A percentile compares a stretch with the other conserved stretches of the same genome.
Evolutionary conservation across 768 basidiomycete genomes (phyloP).

Genomic region (Hygrophorus russula): DNA sequence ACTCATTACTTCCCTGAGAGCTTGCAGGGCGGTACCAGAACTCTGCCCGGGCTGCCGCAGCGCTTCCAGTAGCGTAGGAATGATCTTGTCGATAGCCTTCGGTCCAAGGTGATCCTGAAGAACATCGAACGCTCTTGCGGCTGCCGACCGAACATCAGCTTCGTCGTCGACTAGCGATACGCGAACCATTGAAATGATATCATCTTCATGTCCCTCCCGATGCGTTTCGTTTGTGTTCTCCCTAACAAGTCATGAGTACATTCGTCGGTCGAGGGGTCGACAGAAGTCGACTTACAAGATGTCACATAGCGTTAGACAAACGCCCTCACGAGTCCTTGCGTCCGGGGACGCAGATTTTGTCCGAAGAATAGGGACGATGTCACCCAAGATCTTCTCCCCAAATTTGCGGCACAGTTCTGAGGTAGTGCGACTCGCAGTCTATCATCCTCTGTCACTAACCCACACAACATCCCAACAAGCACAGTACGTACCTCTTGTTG

Average conservation of each 20-base stretch:
- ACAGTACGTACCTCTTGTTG: conserved; percentile 69
- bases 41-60: conserved; percentile 86
- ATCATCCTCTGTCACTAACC: conserved; percentile 4
- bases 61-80: conserved; percentile 83
- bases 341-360: conserved; percentile 51
- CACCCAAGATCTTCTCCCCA: conserved; percentile 81
- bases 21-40: conserved; percentile 92
- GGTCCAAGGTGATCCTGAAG: conserved; percentile 88
- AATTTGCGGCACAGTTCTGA: conserved; percentile 91
- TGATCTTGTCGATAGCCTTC: conserved; percentile 92
- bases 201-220: conserved; percentile 79
- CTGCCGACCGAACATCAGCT: conserved; percentile 75
- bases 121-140: conserved; percentile 79
- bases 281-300: conserved; percentile 51
- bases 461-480: neutral
- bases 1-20: conserved; percentile 88
- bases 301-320: conserved; percentile 79
- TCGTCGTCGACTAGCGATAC: conserved; percentile 82
- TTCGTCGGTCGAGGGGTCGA: neutral
- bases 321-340: conserved; percentile 64
- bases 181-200: conserved; percentile 79
- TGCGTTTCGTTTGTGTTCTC: conserved; percentile 76
- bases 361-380: conserved; percentile 73
- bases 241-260: conserved; percentile 28
- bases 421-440: conserved; percentile 86